Percentiles rank a stretch among this genome's conserved stretches.
phyloP scores from a whole-genome alignment of 2,329 filamentous ascomycete species.

The Aspergillus sergii region DNA sequence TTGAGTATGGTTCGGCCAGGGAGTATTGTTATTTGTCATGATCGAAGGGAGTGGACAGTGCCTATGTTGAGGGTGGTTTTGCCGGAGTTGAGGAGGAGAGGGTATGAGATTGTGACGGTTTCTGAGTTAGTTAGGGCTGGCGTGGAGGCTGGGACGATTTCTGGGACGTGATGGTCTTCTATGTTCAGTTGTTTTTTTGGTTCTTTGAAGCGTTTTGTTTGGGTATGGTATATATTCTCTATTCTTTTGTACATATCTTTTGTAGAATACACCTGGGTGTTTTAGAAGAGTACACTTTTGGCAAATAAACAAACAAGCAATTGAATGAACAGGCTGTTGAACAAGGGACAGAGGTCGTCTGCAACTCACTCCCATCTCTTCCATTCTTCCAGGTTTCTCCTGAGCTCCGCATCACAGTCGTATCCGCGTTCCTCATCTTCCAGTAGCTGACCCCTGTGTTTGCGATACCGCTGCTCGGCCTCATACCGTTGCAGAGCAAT shows the following conservation, averaged over 20 bases:
- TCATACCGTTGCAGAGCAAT: conserved; percentile 60
- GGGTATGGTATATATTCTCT: neutral
- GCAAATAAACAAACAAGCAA: neutral
- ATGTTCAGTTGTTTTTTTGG: neutral
- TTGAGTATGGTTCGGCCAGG: conserved; percentile 78
- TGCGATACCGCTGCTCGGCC: conserved; percentile 62
- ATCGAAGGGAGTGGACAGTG: conserved; percentile 77
- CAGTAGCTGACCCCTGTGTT: conserved; percentile 56
- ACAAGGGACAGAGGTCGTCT: conserved; percentile 6
- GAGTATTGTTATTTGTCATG: conserved; percentile 82
- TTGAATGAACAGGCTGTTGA: conserved; percentile 6
- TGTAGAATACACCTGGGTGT: conserved; percentile 11
- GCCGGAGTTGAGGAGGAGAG: conserved; percentile 68
- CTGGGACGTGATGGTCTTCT: neutral
- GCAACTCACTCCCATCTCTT: conserved; percentile 50
- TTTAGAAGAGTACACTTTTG: conserved; percentile 7
- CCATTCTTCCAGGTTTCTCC: conserved; percentile 56
- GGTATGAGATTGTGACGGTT: conserved; percentile 72
- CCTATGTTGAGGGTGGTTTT: conserved; percentile 76
- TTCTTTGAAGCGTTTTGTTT: neutral
- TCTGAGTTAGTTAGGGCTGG: conserved; percentile 61
- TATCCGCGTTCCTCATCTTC: conserved; percentile 62
- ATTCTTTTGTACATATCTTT: conserved; percentile 10
- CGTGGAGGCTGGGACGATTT: conserved; percentile 22
- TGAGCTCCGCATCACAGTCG: conserved; percentile 51